A percentile compares a stretch with the other conserved stretches of the same genome.
Evolutionary conservation across 345 rosid genomes (phyloP).

Genomic region (Toxicodendron radicans): DNA sequence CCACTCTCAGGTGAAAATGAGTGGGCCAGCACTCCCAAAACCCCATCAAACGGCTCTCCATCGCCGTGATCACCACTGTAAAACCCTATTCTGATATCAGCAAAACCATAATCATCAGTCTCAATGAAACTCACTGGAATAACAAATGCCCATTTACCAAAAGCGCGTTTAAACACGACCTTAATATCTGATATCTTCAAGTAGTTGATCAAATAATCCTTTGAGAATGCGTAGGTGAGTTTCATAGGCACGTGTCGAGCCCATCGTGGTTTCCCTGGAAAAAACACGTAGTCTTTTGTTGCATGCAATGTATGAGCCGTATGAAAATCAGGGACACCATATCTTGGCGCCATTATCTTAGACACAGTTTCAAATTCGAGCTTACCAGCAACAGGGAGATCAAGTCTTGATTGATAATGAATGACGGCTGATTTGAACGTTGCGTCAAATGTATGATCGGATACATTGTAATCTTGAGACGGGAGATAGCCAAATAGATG

Average conservation of each 20-base stretch:
- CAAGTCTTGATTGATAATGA: conserved; percentile 51
- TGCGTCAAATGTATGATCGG: conserved; percentile 25
- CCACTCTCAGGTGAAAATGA: conserved; percentile 88
- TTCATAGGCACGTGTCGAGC: conserved; percentile 44
- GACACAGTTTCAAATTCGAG: conserved; percentile 52
- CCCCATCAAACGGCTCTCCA: conserved; percentile 88
- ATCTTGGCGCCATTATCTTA: conserved; percentile 48
- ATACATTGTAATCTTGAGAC: conserved; percentile 15
- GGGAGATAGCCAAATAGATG: conserved; percentile 53
- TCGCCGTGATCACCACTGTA: conserved; percentile 86
- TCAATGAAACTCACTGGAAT: conserved; percentile 68
- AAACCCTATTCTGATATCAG: conserved; percentile 80
- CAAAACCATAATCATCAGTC: conserved; percentile 49
- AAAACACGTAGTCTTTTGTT: conserved; percentile 42
- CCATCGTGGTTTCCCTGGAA: conserved; percentile 77
- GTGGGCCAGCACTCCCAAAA: conserved; percentile 71
- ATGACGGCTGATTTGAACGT: conserved; percentile 39
- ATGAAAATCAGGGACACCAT: conserved; percentile 51
- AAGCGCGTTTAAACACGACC: conserved; percentile 54
- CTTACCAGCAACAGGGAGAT: conserved; percentile 49
- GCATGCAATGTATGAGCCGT: conserved; percentile 31
- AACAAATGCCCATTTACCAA: conserved; percentile 65
- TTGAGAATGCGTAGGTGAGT: conserved; percentile 68
- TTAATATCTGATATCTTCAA: conserved; percentile 37
- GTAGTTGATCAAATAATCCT: conserved; percentile 45